Evolutionary conservation across 176 grass and related monocot genomes (phyloP), one percentile per base, ranked within the genome.

Genomic region (Bromus sterilis): DNA sequence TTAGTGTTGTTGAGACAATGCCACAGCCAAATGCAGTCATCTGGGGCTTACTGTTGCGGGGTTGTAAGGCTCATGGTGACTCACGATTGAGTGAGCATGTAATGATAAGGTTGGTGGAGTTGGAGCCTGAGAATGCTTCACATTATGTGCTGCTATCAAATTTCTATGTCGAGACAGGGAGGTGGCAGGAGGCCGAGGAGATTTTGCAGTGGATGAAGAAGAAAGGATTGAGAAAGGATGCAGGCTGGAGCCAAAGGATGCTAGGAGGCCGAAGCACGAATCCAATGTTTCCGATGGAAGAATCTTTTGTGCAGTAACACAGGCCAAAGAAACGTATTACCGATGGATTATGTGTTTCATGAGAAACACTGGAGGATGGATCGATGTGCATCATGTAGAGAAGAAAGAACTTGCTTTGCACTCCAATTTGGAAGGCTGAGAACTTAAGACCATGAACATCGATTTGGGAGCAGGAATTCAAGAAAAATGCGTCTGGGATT

Each of bases 141-240:
- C 90, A 96, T 80, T 84, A 96, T 66, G 85, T 96, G 46, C 25
- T 90, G 63, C 30, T 93, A 68, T 73, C 90, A 23, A 96, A 96
- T 66, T 77, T 93, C 41, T 92, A 92, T 66, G 84, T 79, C 0
- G 90, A 84, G 80, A 86, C 63, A 36, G 90, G 85, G 80, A 87
- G 93, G 66, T 96, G 93, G 93, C 61, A 65, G 67, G 93, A 96
- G 56, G 90, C 90, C 28, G 83, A 85, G 78, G 66, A 82, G 35
- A 53, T 93, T 69, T 66, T 91, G 71, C 75, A 87, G 60, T 49
- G 48, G 69, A 87, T 88, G 82, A 96, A 84, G 71, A 71, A 81
- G 80, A 83, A 73, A 36, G 41, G 93, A 7, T 64, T 92, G 82
- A 53, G 42, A 67, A 96, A 96, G 86, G 78, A 96, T 74, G 83